Evolutionary conservation across 345 rosid species (phyloP), one percentile per base, ranked within the genome.

Genomic region (Salix viminalis): DNA sequence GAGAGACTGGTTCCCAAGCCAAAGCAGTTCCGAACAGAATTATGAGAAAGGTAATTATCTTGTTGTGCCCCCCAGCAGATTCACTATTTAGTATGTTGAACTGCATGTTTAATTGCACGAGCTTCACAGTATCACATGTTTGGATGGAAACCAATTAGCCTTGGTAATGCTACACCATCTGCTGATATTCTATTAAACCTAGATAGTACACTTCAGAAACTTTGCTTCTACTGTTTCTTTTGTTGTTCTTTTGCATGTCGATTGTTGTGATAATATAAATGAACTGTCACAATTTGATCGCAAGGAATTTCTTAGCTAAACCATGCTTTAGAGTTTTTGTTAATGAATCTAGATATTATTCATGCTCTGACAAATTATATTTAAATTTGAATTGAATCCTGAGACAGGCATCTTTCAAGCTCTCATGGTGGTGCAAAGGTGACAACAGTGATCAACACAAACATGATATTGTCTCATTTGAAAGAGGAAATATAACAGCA

Each of bases 401-500:
- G 85, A 15, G 56, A 76, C 88, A 96, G 99, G 99, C 99, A 79
- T 90, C 98, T 28, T 96, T 96, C 81, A 96, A 96, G 76, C 99
- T 96, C 72, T 86, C 97, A 70, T 96, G 99, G 99, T 83, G 94
- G 56, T 92, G 94, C 86, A 92, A 91, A 74, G 97, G 97, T 48
- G 91, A 91, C 46, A 78, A 79, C 76, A 88, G 90, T 77, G 97
- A 96, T 83, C 98, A 91, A 83, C 95, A 91, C 90, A 96, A 94
- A 67, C 97, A 91, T 73, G 98, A 94, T 61, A 86, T 96, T 54
- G 99, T 96, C 77, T 96, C 97, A 48, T 96, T 96, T 87, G 99
- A 92, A 82, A 89, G 87, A 77, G 98, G 99, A 67, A 88, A 94
- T 81, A 96, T 96, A 84, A 86, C 91, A 18, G 91, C 98, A 16